phyloP scores from a whole-genome alignment of 176 grass and related monocot species.

The Ensete glaucum region DNA sequence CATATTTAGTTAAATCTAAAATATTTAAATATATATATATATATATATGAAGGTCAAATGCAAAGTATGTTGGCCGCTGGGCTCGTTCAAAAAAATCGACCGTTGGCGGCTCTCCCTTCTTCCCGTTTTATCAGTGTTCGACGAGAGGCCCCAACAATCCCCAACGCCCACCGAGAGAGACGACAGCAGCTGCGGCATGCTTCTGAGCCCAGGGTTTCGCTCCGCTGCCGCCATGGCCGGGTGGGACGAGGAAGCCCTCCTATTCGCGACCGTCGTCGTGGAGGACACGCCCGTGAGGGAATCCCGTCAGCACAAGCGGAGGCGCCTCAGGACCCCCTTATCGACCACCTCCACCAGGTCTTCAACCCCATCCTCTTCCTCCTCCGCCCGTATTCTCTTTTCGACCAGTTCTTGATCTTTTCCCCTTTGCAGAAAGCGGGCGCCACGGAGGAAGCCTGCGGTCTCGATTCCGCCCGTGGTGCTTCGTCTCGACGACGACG shows the following conservation, averaged over 20 bases:
- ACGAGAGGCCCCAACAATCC: slow-evolving; percentile 1
- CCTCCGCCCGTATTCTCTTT: not conserved
- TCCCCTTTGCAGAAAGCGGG: slow-evolving; percentile 46
- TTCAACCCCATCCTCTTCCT: not conserved
- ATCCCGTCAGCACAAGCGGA: slow-evolving; percentile 62
- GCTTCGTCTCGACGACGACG: slow-evolving; percentile 53
- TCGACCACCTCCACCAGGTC: slow-evolving; percentile 43
- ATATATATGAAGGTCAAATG: too few relatives aligned
- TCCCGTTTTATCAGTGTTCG: not conserved
- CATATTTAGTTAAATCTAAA: too few relatives aligned
- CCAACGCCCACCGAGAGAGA: not conserved
- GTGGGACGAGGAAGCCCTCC: slow-evolving; percentile 90
- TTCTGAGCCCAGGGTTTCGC: slow-evolving; percentile 76
- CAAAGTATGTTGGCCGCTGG: not conserved
- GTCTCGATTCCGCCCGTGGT: slow-evolving; percentile 35
- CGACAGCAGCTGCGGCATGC: not conserved
- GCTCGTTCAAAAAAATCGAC: slow-evolving; percentile 48
- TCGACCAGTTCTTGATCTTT: not conserved
- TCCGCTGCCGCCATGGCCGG: slow-evolving; percentile 67
- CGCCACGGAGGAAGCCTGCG: slow-evolving; percentile 32
- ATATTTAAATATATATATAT: too few relatives aligned
- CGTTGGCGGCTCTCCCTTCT: slow-evolving; percentile 24
- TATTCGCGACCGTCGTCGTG: slow-evolving; percentile 68
- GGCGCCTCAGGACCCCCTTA: slow-evolving; percentile 26
- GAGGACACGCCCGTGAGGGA: slow-evolving; percentile 94